Percentiles rank a stretch among this genome's conserved stretches.
phyloP scores from a whole-genome alignment of 2,329 filamentous ascomycete genomes.

The Alternaria consortialis region DNA sequence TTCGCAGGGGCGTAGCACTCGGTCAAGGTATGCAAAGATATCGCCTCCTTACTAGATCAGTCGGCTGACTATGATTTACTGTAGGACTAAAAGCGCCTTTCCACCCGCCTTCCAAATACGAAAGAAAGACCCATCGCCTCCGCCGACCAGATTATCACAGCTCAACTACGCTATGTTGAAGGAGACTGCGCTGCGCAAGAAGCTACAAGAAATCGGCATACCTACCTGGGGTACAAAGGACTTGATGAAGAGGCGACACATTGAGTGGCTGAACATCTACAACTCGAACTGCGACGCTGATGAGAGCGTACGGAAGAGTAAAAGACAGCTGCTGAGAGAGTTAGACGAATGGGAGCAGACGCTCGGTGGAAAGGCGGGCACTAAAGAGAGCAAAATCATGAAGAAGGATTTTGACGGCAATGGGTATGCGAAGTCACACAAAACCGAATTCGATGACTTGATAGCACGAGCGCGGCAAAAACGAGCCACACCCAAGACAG shows the following conservation, averaged over 20 bases:
- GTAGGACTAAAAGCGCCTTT: conserved; percentile 34
- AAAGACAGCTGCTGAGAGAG: conserved; percentile 77
- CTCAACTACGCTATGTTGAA: conserved; percentile 90
- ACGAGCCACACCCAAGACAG: conserved; percentile 50
- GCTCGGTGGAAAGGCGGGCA: conserved; percentile 67
- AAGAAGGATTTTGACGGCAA: conserved; percentile 87
- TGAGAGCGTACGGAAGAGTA: conserved; percentile 67
- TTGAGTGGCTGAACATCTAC: conserved; percentile 94
- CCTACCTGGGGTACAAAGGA: conserved; percentile 72
- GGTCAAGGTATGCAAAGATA: conserved; percentile 38
- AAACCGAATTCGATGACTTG: conserved; percentile 77
- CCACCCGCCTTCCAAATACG: conserved; percentile 32
- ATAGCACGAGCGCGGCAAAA: conserved; percentile 77
- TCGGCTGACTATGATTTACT: conserved; percentile 15
- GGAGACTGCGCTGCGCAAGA: conserved; percentile 79
- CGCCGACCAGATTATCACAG: conserved; percentile 66
- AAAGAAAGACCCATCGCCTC: conserved; percentile 53
- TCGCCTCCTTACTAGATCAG: background rate
- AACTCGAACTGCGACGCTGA: conserved; percentile 95
- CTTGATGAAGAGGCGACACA: conserved; percentile 81
- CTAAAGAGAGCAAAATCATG: conserved; percentile 65
- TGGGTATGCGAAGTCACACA: conserved; percentile 78
- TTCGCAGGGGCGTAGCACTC: conserved; percentile 38
- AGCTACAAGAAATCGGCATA: conserved; percentile 81
- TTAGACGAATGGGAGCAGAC: conserved; percentile 88